Evolutionary conservation across 345 rosid species (phyloP).

Genomic region (Boechera divaricarpa): DNA sequence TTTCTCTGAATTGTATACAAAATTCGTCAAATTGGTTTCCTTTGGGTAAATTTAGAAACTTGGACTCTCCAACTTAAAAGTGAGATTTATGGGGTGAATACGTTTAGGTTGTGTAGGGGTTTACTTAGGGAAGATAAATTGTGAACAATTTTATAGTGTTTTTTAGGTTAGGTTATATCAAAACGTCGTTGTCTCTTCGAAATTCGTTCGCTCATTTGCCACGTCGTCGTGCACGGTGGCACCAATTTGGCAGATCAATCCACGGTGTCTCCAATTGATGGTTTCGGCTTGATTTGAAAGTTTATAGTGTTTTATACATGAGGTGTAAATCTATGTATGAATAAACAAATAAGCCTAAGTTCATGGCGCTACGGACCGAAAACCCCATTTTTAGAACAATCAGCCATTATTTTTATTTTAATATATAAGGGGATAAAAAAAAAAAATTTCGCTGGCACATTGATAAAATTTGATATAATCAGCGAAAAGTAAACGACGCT

Average conservation of each 20-base stretch:
- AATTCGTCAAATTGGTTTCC: neutral
- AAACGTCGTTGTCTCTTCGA: no score
- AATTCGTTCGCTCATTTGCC: no score
- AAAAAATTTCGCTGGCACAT: neutral
- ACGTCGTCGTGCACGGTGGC: no score
- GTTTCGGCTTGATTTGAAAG: no score
- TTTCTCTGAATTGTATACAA: neutral
- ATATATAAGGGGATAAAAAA: neutral
- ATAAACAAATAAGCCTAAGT: neutral
- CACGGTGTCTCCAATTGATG: no score
- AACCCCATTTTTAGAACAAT: no score
- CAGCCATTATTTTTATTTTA: neutral
- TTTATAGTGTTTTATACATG: no score
- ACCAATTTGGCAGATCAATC: no score
- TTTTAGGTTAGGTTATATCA: no score
- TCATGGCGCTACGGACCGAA: slow-evolving; percentile 42
- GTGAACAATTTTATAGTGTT: neutral
- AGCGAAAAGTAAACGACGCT: slow-evolving; percentile 2
- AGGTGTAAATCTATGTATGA: no score
- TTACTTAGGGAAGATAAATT: neutral
- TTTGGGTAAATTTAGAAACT: neutral
- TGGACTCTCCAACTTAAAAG: no score
- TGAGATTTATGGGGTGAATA: no score
- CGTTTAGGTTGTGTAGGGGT: neutral
- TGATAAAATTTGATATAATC: neutral